Conservation (phyloP, 495 filamentous ascomycete genomes). For the Trichocladium antarcticum region DNA sequence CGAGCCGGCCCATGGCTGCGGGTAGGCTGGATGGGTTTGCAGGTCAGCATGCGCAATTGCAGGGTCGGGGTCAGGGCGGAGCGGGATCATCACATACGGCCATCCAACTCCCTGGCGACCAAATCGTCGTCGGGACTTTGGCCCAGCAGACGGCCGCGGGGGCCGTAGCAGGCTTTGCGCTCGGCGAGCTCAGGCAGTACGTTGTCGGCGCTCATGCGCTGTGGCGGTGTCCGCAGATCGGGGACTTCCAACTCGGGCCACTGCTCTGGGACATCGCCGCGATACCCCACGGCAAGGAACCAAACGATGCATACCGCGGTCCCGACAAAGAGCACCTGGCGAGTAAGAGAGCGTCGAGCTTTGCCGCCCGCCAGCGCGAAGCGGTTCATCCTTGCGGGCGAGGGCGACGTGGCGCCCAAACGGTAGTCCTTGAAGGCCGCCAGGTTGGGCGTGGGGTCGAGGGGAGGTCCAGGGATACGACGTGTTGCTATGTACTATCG, state of each 20-base stretch:
- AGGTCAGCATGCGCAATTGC: constrained; percentile 10
- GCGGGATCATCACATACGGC: constrained; percentile 10
- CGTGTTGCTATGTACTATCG: background rate
- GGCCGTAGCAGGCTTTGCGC: constrained; percentile 21
- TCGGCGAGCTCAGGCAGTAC: constrained; percentile 15
- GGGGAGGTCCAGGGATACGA: background rate
- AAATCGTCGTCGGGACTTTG: constrained; percentile 24
- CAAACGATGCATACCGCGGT: constrained; percentile 13
- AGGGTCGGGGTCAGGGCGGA: no score
- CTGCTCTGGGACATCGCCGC: background rate
- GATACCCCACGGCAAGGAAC: constrained; percentile 15
- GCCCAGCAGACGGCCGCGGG: constrained; percentile 22
- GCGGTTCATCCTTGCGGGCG: constrained; percentile 5
- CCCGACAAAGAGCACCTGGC: constrained; percentile 15
- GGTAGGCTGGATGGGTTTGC: constrained; percentile 15
- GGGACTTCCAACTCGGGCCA: constrained; percentile 6
- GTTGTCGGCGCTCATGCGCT: constrained; percentile 21
- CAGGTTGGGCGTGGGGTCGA: background rate
- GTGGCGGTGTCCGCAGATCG: constrained; percentile 4
- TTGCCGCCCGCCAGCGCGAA: constrained; percentile 10
- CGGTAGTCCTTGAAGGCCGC: constrained; percentile 1
- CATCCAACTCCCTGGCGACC: constrained; percentile 14
- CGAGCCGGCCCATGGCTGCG: constrained; percentile 22
- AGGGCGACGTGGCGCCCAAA: background rate
- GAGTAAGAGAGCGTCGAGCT: constrained; percentile 16